Conservation (phyloP, 257 asterid species). For the Gentiana dahurica region DNA sequence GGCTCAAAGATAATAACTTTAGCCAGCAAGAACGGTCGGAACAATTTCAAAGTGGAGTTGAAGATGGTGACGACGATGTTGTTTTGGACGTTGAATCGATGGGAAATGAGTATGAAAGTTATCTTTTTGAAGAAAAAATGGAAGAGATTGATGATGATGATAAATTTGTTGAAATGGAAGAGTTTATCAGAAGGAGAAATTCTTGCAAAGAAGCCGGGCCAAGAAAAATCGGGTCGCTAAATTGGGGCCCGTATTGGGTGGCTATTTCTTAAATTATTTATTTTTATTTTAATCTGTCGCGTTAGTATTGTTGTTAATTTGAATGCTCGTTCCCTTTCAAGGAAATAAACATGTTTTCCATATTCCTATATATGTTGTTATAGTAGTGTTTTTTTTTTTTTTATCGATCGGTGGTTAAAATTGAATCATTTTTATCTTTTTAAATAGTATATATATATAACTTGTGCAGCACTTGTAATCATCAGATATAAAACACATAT, state of each 20-base stretch:
- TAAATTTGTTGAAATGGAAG: conserved; percentile 19
- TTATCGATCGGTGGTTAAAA: no score
- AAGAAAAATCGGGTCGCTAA: conserved; percentile 27
- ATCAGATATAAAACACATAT: no score
- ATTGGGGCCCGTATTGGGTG: conserved; percentile 37
- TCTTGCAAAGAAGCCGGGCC: conserved; percentile 46
- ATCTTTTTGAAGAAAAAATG: conserved; percentile 7
- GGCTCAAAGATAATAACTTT: background rate
- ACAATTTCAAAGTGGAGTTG: conserved; percentile 1
- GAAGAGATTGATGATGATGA: conserved; percentile 15
- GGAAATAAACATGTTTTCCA: no score
- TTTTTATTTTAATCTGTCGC: no score
- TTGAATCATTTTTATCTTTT: no score
- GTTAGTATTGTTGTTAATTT: no score
- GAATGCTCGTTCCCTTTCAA: no score
- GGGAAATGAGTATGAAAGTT: conserved; percentile 10
- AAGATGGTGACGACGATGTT: conserved; percentile 5
- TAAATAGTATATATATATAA: no score
- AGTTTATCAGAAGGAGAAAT: conserved; percentile 31
- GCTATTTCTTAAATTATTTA: conserved; percentile 36
- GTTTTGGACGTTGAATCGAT: conserved; percentile 1
- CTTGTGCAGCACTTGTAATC: no score
- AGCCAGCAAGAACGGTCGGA: background rate
- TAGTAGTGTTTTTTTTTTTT: no score
- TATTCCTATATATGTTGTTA: no score